Evolutionary conservation across 441 rosid genomes (phyloP).

Genomic region (Pelargonium australe): DNA sequence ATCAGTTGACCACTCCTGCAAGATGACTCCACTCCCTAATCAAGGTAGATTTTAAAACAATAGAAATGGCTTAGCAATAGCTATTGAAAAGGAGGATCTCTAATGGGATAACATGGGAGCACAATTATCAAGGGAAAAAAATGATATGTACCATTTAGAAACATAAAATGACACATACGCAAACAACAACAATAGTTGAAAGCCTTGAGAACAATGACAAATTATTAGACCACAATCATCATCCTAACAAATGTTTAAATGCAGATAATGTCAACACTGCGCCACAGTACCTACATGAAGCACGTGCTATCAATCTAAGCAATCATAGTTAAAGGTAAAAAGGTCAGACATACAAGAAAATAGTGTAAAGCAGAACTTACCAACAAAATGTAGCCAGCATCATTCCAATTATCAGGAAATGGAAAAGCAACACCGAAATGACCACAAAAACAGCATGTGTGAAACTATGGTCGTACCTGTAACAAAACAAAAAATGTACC

Average conservation of each 20-base stretch:
- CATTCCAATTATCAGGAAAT: no score
- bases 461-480: slow-evolving; percentile 84
- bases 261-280: background rate
- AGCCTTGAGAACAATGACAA: background rate
- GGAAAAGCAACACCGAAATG: slow-evolving; percentile 65
- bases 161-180: background rate
- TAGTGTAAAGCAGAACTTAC: no score
- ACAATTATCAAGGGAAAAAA: background rate
- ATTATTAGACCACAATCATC: background rate
- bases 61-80: background rate
- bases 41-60: no score
- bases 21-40: background rate
- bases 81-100: background rate
- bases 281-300: background rate
- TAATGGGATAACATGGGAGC: background rate
- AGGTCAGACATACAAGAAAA: no score
- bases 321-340: no score
- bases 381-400: background rate
- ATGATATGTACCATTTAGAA: background rate
- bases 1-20: slow-evolving; percentile 9
- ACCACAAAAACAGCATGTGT: slow-evolving; percentile 67
- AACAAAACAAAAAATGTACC: slow-evolving; percentile 17
- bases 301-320: background rate
- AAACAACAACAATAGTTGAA: background rate
- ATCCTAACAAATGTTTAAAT: background rate